Base-by-base conservation (phyloP, 768 basidiomycete genomes). In the Paxillus involutus region DNA sequence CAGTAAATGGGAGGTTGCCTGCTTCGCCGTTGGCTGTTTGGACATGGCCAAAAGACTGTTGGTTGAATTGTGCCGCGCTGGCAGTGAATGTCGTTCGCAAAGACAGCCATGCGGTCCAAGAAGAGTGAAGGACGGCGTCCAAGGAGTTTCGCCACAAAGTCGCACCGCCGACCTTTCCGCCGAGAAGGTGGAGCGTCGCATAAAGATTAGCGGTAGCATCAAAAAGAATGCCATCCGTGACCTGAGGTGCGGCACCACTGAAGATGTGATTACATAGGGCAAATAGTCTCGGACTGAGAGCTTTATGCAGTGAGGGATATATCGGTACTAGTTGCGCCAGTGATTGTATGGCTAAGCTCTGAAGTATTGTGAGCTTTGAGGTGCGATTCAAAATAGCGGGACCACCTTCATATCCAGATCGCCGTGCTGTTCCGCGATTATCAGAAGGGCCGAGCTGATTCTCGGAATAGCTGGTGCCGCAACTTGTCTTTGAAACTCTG, bases 401-500 rank as follows among this genome's bases (percentile, higher is more conserved):
- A 17, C 39, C 58, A 89, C 89, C 71, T 80, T 83, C 16, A 88
- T 60, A 45, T 85, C 83, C 24, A 61, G 59, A 56, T 84, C 80
- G 4, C 56, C 50, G 44, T 74, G 73, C 56, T 77, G 81, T 45
- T 88, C 84, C 6, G 77, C 78, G 21, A 90, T 66, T 4, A 73
- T 66, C 30, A 88, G 68, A 33, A 92, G 71, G 3, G 81, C 80
- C 40, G 74, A 60, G 26, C 83, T 83, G 66, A 88, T 84, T 71
- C 91, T 93, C 16, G 85, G 77, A 24, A 91, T 77, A 61, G 84
- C 84, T 2, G 92, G 91, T 5, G 77, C 75, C 35, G 80, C 81
- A 4, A 91, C 74, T 68, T 93, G 91, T 64, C 92, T 77, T 64
- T 92, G 89, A 68, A 91, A 93, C 68, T 93, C 91, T 30, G 84